Base-by-base conservation (phyloP, 495 filamentous ascomycete genomes). In the Usnea hakonensis region DNA sequence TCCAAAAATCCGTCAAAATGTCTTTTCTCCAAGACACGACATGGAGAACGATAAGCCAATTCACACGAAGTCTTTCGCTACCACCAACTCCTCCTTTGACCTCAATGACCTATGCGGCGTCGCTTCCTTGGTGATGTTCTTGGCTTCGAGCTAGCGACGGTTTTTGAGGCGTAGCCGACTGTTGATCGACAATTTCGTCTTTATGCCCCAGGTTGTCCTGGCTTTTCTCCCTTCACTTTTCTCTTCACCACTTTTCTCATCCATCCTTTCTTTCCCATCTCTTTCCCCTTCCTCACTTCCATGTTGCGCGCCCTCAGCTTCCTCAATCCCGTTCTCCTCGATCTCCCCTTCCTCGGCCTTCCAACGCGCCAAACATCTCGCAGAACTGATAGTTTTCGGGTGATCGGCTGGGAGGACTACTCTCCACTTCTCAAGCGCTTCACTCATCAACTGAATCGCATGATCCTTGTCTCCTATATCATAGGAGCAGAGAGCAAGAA, bases 391-490 rank as follows among this genome's bases (percentile, higher is more conserved):
- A 17, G 21, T 48, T 2, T 5, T 0, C 10, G 57, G 43, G 14
- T 59, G 57, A 23, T 59, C 17, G 2, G 43, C 41, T 5, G 11
- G 26, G 19, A 35, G 2, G 19, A 48, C n/a, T 35, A 37, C 33
- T 13, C 10, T 59, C 9, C 1, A 19, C 30, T 6, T 35, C 2
- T 37, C 9, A 35, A 46, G 10, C 36, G 37, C 57, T 36, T 59
- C 19, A 16, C 41, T 36, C 57, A 59, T 59, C 11, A 59, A 46
- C 19, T 35, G 32, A 50, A 59, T 50, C 13, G 41, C 57, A 8
- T 50, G 19, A 1, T 50, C 28, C 21, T 19, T 50, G 5, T 59
- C 41, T 2, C 41, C 57, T 9, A 59, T 32, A 16, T 35, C 26
- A 43, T 48, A 17, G 35, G 16, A 41, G 36, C 57, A 59, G 32